Base-by-base conservation (phyloP, 2,329 filamentous ascomycete species). In the Venturiaceae sp. region DNA sequence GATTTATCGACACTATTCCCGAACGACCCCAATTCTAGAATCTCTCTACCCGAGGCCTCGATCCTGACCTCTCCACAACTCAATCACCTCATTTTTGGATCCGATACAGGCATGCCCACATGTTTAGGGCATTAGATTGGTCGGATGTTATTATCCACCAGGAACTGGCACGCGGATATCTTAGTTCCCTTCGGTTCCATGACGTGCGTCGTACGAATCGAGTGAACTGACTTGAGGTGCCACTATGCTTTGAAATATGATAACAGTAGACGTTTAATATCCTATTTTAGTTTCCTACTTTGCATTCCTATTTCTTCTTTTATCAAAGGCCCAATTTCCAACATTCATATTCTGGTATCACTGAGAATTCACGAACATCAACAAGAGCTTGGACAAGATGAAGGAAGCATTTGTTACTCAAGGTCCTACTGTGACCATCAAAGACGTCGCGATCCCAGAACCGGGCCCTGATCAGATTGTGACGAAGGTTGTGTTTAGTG, bases 391-490 rank as follows among this genome's bases (percentile, higher is more conserved):
- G 44, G 26, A 32, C 26, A 58, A 58, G 9, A 61, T 61, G 60
- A 61, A 61, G 53, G 58, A 60, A 69, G 73, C 69, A 5, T 63
- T 71, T 36, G 65, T 76, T 13, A 57, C 65, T 47, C 63, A 66
- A 47, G 67, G 66, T 3, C 61, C 67, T 4, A 64, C 63, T 37
- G 71, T 74, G 62, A 62, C 67, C 4, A 70, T 79, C 46, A 66
- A 72, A 11, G 69, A 73, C 47, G 64, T 65, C 3, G 58, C 65
- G 0, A 66, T 72, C 23, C 70, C 70, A 1, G 61, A 66, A 33
- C 69, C 70, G 1, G 63, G 64, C 3, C 64, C 66, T 1, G 19
- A 32, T 37, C 33, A 55, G 16, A 16, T 63, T 30, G 16, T 60
- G 26, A 55, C 60, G 21, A 55, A 58, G 39, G 72, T 75, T 2